A percentile compares a stretch with the other conserved stretches of the same genome.
These are phyloP conservation scores for Aspergillus sp. DNA, from an alignment of 2,329 filamentous ascomycete genomes.

Conservation along the genomic window DNA sequence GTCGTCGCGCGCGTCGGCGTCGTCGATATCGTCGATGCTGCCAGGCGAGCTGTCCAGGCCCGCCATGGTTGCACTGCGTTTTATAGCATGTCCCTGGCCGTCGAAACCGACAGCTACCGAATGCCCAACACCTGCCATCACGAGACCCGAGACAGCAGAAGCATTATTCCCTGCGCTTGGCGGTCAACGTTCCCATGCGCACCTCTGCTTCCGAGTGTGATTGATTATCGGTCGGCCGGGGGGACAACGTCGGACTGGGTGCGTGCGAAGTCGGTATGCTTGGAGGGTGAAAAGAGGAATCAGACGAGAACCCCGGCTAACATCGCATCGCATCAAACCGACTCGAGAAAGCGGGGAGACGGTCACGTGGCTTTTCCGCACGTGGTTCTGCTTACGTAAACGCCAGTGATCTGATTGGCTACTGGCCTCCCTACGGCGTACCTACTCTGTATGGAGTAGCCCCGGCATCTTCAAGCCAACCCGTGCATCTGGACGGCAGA, in stretches of 20 bases:
- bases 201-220: slow-evolving; percentile 27
- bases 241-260: slow-evolving; percentile 28
- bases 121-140: slow-evolving; percentile 28
- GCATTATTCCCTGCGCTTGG: slow-evolving; percentile 24
- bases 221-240: slow-evolving; percentile 21
- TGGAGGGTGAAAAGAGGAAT: slow-evolving; percentile 7
- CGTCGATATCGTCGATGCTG: slow-evolving; percentile 38
- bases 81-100: slow-evolving; percentile 25
- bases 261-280: slow-evolving; percentile 11
- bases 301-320: slow-evolving; percentile 3
- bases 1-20: slow-evolving; percentile 34
- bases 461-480: no score
- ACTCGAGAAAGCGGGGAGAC: slow-evolving; percentile 3
- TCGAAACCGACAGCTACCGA: slow-evolving; percentile 20
- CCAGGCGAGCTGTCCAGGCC: slow-evolving; percentile 40
- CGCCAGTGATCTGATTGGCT: no score
- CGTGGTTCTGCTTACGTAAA: no score
- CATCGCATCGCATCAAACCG: background rate
- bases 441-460: no score
- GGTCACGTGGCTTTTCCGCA: no score
- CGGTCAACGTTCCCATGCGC: slow-evolving; percentile 17
- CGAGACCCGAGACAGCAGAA: slow-evolving; percentile 26
- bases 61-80: slow-evolving; percentile 35
- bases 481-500: no score
- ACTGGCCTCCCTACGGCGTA: no score